These are phyloP conservation scores for Neopestalotiopsis clavispora DNA, from an alignment of 2,329 filamentous ascomycete genomes.

Conservation along the genomic window DNA sequence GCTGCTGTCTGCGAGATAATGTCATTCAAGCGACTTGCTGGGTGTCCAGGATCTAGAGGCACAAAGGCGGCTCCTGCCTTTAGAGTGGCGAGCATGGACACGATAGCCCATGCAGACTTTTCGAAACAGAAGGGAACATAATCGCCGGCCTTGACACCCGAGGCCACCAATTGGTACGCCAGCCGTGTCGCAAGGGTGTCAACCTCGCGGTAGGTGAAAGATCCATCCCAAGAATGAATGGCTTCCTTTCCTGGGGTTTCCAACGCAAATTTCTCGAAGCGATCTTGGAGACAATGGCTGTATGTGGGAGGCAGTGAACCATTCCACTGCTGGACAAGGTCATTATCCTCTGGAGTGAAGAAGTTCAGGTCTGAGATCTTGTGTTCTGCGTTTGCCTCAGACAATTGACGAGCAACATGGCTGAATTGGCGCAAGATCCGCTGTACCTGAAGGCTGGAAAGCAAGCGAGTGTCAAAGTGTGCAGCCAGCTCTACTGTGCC, in stretches of 20 bases:
- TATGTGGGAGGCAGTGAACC: background rate
- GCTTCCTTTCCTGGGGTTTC: conserved; percentile 19
- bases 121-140: conserved; percentile 41
- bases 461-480: conserved; percentile 7
- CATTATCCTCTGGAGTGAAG: conserved; percentile 17
- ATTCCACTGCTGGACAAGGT: conserved; percentile 17
- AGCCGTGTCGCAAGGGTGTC: conserved; percentile 30
- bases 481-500: background rate
- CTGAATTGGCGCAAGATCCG: conserved; percentile 19
- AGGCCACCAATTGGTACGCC: conserved; percentile 27
- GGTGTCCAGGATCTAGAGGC: conserved; percentile 42
- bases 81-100: conserved; percentile 39
- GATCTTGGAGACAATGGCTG: conserved; percentile 7
- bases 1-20: conserved; percentile 33
- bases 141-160: conserved; percentile 33
- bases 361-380: conserved; percentile 20
- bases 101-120: conserved; percentile 38
- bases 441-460: conserved; percentile 17
- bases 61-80: conserved; percentile 40
- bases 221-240: conserved; percentile 35
- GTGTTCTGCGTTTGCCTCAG: background rate
- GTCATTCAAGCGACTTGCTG: conserved; percentile 38
- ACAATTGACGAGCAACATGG: conserved; percentile 21
- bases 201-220: conserved; percentile 35
- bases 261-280: background rate